These are phyloP conservation scores for Polyporus arcularius DNA, from an alignment of 768 basidiomycete genomes.

Conservation along the genomic window DNA sequence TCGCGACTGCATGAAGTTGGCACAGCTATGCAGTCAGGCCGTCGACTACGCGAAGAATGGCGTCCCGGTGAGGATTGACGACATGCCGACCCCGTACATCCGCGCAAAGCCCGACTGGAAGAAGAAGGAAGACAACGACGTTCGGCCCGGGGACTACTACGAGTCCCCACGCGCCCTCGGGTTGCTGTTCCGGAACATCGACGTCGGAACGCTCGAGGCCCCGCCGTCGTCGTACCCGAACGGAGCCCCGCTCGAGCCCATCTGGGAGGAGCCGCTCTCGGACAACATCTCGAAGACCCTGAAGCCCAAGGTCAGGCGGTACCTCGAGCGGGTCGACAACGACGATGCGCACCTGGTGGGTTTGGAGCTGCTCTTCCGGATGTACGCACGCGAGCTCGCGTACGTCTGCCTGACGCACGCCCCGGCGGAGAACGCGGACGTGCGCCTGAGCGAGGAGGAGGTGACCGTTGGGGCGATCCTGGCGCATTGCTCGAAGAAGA, in stretches of 20 bases:
- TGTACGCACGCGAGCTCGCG: constrained; percentile 63
- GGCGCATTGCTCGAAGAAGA: constrained; percentile 60
- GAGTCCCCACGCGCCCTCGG: constrained; percentile 71
- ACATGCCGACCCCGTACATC: constrained; percentile 55
- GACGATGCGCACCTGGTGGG: constrained; percentile 21
- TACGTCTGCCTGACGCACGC: constrained; percentile 73
- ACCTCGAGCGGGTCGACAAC: constrained; percentile 15
- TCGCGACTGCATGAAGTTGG: constrained; percentile 54
- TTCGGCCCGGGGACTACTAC: constrained; percentile 65
- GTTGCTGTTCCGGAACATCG: constrained; percentile 62
- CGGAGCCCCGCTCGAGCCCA: constrained; percentile 4
- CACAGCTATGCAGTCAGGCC: constrained; percentile 61
- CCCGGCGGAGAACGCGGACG: constrained; percentile 68
- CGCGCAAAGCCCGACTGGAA: constrained; percentile 83
- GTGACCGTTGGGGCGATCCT: constrained; percentile 74
- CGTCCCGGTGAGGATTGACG: constrained; percentile 52
- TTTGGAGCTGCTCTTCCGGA: constrained; percentile 42
- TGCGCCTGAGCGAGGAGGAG: constrained; percentile 69
- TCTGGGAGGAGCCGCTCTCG: constrained; percentile 12
- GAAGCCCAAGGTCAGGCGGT: constrained; percentile 10
- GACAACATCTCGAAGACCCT: constrained; percentile 25
- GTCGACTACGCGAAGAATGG: constrained; percentile 85
- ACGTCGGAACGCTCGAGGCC: constrained; percentile 28
- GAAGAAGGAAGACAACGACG: constrained; percentile 36
- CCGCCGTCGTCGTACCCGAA: constrained; percentile 8